These are phyloP conservation scores for Malus hybrid DNA, from an alignment of 331 rosid species.

Conservation along the genomic window DNA sequence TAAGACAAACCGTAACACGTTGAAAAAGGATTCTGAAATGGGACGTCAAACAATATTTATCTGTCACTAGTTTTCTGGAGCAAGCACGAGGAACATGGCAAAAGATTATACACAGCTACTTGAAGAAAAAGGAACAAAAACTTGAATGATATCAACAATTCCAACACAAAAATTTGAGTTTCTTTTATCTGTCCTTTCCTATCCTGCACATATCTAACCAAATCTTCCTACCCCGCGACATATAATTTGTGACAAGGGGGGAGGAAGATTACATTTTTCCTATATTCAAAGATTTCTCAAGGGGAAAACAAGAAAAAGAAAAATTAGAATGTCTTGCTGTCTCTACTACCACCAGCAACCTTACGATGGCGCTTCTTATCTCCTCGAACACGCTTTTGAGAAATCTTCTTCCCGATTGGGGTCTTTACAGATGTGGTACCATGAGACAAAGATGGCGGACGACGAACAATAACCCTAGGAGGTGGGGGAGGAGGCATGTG, in stretches of 20 bases:
- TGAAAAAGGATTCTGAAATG: not conserved
- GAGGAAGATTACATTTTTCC: conserved; percentile 31
- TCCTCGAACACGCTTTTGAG: conserved; percentile 38
- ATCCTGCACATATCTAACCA: conserved; percentile 22
- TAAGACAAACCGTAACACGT: no score
- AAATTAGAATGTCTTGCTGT: conserved; percentile 25
- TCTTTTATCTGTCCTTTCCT: conserved; percentile 1
- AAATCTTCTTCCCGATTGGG: conserved; percentile 30
- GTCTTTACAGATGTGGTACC: conserved; percentile 15
- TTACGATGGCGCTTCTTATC: conserved; percentile 58
- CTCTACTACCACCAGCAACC: conserved; percentile 31
- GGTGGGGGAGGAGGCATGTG: conserved; percentile 50
- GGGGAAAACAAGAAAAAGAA: not conserved
- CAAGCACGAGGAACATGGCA: not conserved
- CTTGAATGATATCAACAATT: conserved; percentile 39
- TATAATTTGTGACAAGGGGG: conserved; percentile 33
- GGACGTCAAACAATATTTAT: not conserved
- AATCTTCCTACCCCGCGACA: conserved; percentile 28
- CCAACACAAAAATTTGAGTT: conserved; percentile 13
- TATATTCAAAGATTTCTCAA: conserved; percentile 4
- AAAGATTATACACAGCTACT: no score
- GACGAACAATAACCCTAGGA: conserved; percentile 8
- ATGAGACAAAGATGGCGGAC: conserved; percentile 21
- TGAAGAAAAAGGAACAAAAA: no score
- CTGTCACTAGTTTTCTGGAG: not conserved